Conservation (phyloP, 768 basidiomycete genomes). For the Leccinum rimulosum region DNA sequence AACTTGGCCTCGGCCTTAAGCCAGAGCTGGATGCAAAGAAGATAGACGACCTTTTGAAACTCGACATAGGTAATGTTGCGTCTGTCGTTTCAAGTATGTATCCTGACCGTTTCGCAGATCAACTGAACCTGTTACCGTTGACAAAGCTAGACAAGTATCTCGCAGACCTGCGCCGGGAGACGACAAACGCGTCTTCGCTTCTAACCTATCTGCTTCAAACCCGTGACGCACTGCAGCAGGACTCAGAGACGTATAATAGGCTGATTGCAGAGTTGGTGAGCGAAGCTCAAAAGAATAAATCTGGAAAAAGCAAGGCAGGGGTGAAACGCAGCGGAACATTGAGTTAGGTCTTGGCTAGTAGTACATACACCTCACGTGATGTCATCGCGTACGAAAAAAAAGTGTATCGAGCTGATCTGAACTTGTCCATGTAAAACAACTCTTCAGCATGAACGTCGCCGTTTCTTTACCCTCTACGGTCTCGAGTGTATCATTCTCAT, state of each 20-base stretch:
- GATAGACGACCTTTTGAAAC: slow-evolving; percentile 62
- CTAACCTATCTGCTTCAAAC: slow-evolving; percentile 82
- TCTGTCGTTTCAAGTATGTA: slow-evolving; percentile 3
- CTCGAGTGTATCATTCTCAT: slow-evolving; percentile 86
- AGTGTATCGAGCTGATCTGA: slow-evolving; percentile 9
- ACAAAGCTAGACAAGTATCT: slow-evolving; percentile 63
- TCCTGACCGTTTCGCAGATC: slow-evolving; percentile 45
- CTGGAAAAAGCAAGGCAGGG: slow-evolving; percentile 51
- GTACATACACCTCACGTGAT: slow-evolving; percentile 15
- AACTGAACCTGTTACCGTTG: slow-evolving; percentile 68
- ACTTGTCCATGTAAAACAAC: slow-evolving; percentile 1
- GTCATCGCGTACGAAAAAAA: slow-evolving; percentile 13
- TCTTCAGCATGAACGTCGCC: slow-evolving; percentile 76
- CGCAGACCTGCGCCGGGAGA: slow-evolving; percentile 66
- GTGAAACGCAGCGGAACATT: slow-evolving; percentile 50
- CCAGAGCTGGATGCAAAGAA: slow-evolving; percentile 69
- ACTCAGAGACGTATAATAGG: slow-evolving; percentile 86
- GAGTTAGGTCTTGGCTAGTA: slow-evolving; percentile 17
- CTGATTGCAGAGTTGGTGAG: slow-evolving; percentile 90
- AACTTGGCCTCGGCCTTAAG: slow-evolving; percentile 65
- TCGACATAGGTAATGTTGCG: slow-evolving; percentile 56
- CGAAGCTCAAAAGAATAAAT: slow-evolving; percentile 84
- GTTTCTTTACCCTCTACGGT: slow-evolving; percentile 85
- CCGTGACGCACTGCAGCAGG: slow-evolving; percentile 79
- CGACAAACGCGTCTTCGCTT: slow-evolving; percentile 69